These are phyloP conservation scores for Russula brevipes DNA, from an alignment of 768 basidiomycete genomes.

Conservation along the genomic window DNA sequence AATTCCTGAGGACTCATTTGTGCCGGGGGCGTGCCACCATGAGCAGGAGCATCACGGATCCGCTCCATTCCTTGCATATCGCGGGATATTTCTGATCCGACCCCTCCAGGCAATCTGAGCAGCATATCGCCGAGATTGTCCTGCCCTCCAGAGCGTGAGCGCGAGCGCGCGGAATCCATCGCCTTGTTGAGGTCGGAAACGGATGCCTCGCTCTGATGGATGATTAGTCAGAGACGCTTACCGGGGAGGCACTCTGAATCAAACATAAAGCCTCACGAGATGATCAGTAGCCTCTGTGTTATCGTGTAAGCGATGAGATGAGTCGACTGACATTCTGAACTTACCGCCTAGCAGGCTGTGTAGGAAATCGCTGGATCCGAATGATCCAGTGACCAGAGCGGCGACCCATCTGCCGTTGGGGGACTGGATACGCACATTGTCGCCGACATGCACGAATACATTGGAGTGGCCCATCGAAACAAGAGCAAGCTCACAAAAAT, in stretches of 20 bases:
- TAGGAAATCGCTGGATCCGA: conserved; percentile 74
- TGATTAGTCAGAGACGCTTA: not conserved
- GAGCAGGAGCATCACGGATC: conserved; percentile 38
- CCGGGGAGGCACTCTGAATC: not conserved
- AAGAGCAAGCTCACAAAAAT: conserved; percentile 83
- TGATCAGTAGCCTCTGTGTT: conserved; percentile 57
- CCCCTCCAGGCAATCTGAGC: conserved; percentile 56
- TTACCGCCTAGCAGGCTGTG: conserved; percentile 69
- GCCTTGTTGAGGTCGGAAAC: conserved; percentile 82
- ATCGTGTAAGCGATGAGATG: not conserved
- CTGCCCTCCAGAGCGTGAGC: conserved; percentile 31
- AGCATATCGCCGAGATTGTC: conserved; percentile 57
- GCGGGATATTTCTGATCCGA: conserved; percentile 57
- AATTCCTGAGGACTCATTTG: conserved; percentile 88
- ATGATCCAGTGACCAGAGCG: conserved; percentile 80
- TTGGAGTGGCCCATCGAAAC: conserved; percentile 65
- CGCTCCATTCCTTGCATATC: conserved; percentile 64
- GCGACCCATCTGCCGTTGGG: conserved; percentile 72
- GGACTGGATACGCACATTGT: conserved; percentile 66
- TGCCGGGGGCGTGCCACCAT: conserved; percentile 64
- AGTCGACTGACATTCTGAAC: conserved; percentile 25
- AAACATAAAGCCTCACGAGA: conserved; percentile 37
- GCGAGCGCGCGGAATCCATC: conserved; percentile 62
- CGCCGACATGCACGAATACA: conserved; percentile 86
- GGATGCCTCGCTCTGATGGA: conserved; percentile 51